Conservation (phyloP, 345 rosid species). For the Aurinia saxatilis region DNA sequence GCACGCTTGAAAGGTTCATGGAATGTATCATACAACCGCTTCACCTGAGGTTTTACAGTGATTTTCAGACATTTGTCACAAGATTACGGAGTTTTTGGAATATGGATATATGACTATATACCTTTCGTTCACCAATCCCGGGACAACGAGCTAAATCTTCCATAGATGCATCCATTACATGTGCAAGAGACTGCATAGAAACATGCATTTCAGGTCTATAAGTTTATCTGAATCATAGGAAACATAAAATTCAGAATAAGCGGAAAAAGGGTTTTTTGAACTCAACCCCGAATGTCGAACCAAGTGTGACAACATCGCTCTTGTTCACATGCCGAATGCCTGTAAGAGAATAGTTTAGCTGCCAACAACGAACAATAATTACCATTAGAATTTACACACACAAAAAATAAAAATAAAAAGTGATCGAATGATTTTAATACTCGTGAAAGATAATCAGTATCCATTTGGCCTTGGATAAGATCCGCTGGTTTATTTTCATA, state of each 20-base stretch:
- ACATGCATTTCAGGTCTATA: neutral
- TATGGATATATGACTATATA: neutral
- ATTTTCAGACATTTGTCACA: neutral
- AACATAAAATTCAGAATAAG: neutral
- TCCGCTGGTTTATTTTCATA: conserved; percentile 96
- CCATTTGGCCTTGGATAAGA: conserved; percentile 91
- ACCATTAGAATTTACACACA: neutral
- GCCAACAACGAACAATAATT: conserved; percentile 10
- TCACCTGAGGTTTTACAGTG: conserved; percentile 47
- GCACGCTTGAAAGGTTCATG: conserved; percentile 91
- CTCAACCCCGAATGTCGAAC: conserved; percentile 87
- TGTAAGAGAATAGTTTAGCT: conserved; percentile 78
- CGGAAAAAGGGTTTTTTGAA: neutral
- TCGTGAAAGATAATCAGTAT: conserved; percentile 80
- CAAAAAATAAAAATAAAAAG: neutral
- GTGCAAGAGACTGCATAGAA: conserved; percentile 60
- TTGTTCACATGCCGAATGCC: conserved; percentile 76
- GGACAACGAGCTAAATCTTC: conserved; percentile 94
- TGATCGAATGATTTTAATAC: conserved; percentile 28
- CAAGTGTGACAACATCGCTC: conserved; percentile 94
- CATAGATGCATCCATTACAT: conserved; percentile 91
- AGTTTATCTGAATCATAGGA: neutral
- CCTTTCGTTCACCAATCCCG: conserved; percentile 96
- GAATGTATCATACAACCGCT: conserved; percentile 80
- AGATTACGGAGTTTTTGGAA: neutral